Percentiles rank a stretch among this genome's conserved stretches.
phyloP scores from a whole-genome alignment of 352 stramenopile species.

The Phytophthora pini region DNA sequence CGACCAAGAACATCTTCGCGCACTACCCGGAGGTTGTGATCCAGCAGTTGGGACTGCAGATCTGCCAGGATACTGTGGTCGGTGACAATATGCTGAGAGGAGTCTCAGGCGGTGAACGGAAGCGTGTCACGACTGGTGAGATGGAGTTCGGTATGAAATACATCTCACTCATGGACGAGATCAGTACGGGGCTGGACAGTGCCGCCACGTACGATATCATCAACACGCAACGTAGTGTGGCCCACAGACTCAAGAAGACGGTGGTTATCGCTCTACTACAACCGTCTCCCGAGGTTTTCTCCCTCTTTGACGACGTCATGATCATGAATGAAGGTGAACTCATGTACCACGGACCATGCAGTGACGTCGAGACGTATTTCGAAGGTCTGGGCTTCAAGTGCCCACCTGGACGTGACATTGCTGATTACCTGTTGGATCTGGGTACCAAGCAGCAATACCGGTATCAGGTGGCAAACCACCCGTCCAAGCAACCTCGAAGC shows the following conservation, averaged over 20 bases:
- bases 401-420: conserved; percentile 31
- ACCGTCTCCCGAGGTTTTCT: conserved; percentile 14
- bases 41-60: conserved; percentile 20
- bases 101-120: conserved; percentile 87
- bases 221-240: conserved; percentile 22
- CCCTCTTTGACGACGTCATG: conserved; percentile 18
- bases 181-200: conserved; percentile 68
- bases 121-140: conserved; percentile 89
- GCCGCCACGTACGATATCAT: conserved; percentile 26
- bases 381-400: conserved; percentile 40
- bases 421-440: conserved; percentile 42
- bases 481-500: conserved; percentile 8
- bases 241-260: conserved; percentile 11
- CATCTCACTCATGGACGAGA: conserved; percentile 82
- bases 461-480: conserved; percentile 10
- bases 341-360: conserved; percentile 28
- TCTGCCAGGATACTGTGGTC: conserved; percentile 39
- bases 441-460: conserved; percentile 37
- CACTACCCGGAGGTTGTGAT: conserved; percentile 23
- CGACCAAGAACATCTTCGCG: conserved; percentile 21
- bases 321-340: conserved; percentile 19
- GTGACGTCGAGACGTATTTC: conserved; percentile 39
- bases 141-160: conserved; percentile 89
- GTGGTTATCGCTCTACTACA: conserved; percentile 21
- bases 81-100: conserved; percentile 69